Evolutionary conservation across 495 filamentous ascomycete genomes (phyloP), one percentile per base, ranked within the genome.

Genomic region (Aspergillus asperescens): DNA sequence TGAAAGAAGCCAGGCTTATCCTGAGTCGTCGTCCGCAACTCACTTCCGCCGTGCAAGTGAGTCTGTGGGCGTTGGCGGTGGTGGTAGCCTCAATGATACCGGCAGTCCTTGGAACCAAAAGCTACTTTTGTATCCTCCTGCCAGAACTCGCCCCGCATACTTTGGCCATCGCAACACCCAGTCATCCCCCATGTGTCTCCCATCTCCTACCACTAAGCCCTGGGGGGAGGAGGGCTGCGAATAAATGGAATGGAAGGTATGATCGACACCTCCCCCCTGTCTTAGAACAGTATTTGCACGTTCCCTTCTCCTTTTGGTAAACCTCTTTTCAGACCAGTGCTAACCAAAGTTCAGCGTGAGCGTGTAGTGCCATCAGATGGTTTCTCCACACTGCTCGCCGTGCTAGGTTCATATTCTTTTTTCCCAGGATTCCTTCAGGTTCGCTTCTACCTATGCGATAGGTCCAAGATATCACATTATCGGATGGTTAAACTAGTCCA

Each of bases 151-250:
- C n/a, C 47, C 46, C 18, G 19, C 50, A 0, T 34, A 51, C 28
- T 24, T 24, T 31, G 50, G 50, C 8, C 59, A 64, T 41, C 56
- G 62, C 12, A 58, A 50, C 38, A 62, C 62, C 9, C 49, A 58
- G 29, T 64, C 62, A 6, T 58, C 62, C 7, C 62, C 62, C 2
- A 52, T 37, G 40, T 54, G 52, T n/a, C 31, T 62, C 28, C 38
- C 55, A 16, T 50, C 48, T 4, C 46, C 48, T 19, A 40, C 42
- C n/a, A 45, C 23, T 0, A 32, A 56, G 13, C 40, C 54, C 23
- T 50, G 25, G 40, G 27, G 31, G 1, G 15, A 28, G 22, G 32
- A 49, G 9, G 3, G 39, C 39, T 5, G 27, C 13, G 39, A 42
- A 22, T 35, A 3, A 35, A 12, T 16, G 5, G 32, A 32, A 13